Evolutionary conservation across 192 early-diverging fungal genomes (phyloP).

Genomic region (Podila minutissima): DNA sequence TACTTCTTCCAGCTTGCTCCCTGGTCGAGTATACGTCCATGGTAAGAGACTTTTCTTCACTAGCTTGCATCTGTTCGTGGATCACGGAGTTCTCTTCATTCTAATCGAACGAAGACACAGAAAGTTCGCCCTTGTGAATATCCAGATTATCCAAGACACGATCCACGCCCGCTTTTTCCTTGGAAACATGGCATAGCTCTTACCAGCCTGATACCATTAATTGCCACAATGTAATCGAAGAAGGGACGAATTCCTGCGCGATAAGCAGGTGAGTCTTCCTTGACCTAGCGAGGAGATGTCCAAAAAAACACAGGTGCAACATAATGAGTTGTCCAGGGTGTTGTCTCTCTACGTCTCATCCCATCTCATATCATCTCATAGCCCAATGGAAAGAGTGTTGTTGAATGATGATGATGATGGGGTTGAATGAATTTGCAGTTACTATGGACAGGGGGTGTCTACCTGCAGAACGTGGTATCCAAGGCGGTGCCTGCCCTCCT

Average conservation of each 20-base stretch:
- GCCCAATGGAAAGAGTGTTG: background rate
- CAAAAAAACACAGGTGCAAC: background rate
- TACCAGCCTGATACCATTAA: constrained; percentile 63
- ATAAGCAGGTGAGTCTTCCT: constrained; percentile 72
- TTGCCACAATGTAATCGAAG: constrained; percentile 77
- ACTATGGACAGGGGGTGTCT: constrained; percentile 12
- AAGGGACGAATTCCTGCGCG: constrained; percentile 74
- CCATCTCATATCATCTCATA: no score
- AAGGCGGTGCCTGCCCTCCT: constrained; percentile 55
- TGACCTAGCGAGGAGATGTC: constrained; percentile 53
- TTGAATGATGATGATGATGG: background rate
- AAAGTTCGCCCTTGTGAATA: no score
- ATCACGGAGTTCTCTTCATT: constrained; percentile 53
- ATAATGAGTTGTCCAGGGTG: background rate
- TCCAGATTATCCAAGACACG: background rate
- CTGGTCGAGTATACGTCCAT: constrained; percentile 69
- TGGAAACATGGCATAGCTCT: background rate
- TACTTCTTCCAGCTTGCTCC: constrained; percentile 63
- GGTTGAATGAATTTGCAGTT: background rate
- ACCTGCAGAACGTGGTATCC: constrained; percentile 78
- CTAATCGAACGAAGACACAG: background rate
- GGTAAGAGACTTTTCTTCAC: constrained; percentile 57
- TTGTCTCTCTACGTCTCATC: no score
- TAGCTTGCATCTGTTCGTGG: constrained; percentile 54
- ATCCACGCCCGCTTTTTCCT: background rate